Conservation (phyloP, 2,329 filamentous ascomycete species). For the Apiospora malaysiana region DNA sequence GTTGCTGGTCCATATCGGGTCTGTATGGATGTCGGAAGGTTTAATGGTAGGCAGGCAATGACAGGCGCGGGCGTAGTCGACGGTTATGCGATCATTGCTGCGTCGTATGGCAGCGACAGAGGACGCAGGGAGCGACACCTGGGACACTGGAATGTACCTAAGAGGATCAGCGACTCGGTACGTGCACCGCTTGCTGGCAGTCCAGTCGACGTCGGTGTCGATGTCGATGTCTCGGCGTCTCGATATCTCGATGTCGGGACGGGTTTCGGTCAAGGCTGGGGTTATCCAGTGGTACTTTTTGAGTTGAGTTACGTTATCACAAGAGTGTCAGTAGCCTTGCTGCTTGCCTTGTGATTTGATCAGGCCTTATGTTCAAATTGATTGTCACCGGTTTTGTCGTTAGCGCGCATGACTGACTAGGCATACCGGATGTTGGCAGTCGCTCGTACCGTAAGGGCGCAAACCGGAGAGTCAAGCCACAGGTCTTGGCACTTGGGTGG, state of each 20-base stretch:
- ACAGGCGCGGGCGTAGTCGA: not conserved
- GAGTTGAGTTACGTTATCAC: slow-evolving; percentile 15
- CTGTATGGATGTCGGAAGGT: not conserved
- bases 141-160: not conserved
- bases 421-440: no score
- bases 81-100: not conserved
- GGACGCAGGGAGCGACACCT: not conserved
- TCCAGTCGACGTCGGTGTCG: not conserved
- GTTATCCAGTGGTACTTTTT: slow-evolving; percentile 3
- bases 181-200: not conserved
- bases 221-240: not conserved
- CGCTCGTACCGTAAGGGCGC: no score
- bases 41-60: not conserved
- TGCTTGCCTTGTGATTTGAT: slow-evolving; percentile 9
- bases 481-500: no score
- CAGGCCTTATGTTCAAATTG: slow-evolving; percentile 11
- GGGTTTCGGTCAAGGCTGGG: not conserved
- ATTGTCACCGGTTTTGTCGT: not conserved
- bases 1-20: slow-evolving; percentile 30
- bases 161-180: not conserved
- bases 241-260: not conserved
- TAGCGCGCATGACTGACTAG: not conserved
- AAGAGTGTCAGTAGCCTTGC: slow-evolving; percentile 8
- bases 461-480: not conserved
- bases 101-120: not conserved